Evolutionary conservation across 257 asterid species (phyloP), one percentile per base, ranked within the genome.

Genomic region (Penstemon davidsonii): DNA sequence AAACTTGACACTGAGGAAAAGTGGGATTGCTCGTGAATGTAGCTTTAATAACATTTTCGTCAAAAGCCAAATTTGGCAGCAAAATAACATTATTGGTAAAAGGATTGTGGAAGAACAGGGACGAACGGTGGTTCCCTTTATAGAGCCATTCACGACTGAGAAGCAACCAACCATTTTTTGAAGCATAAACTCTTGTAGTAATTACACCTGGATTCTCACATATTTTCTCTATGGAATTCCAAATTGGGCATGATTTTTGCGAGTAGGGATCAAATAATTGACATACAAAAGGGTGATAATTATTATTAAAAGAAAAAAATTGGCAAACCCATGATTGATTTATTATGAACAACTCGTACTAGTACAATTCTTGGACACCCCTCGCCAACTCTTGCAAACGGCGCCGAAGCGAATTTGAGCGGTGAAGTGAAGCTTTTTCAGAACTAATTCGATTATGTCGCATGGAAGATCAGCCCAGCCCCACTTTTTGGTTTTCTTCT

Each of bases 121-220:
- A 5, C 0, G 69, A 36, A 2, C 33, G 33, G 8, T 0, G 4
- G 1, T 3, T 0, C 36, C 40, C 33, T 5, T 6, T 53, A 25
- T 25, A 25, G 33, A 25, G 33, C 1, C 2, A 25, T 25, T 15
- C 19, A 9, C 42, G 7, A 25, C 56, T 56, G 9, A 64, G 9
- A 11, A 64, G 37, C 33, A 13, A 3, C 70, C 70, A 65, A 3
- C 70, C 70, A 8, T 65, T 8, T 9, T 52, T 51, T 38, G 39
- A 2, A 15, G 70, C 60, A 51, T 49, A 54, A 6, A 9, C 1
- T 0, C 4, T 46, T 8, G 12, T 46, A 46, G 11, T 4, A 0
- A 0, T 5, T 1, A 12, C 1, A 0, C 12, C 9, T 1, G n/a
- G 6, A 5, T 8, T 36, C 0, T 25, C 33, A 11, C 6, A 40